phyloP scores from a whole-genome alignment of 345 rosid species.

The Populus euphratica region DNA sequence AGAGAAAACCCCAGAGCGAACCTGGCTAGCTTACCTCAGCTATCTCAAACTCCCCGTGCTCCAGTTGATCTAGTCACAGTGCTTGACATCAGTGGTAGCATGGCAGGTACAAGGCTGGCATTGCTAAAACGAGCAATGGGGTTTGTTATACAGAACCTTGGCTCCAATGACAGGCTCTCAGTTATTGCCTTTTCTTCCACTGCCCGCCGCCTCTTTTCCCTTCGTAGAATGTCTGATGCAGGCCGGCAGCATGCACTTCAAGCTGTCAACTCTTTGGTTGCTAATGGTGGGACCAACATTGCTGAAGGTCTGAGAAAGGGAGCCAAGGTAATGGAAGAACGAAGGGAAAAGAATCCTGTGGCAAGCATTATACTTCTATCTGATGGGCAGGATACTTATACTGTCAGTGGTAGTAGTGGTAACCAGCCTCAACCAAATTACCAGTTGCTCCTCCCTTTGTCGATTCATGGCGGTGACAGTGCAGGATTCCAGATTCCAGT shows the following conservation, averaged over 20 bases:
- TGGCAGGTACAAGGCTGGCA: constrained; percentile 97
- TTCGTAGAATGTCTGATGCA: constrained; percentile 66
- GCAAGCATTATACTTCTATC: constrained; percentile 85
- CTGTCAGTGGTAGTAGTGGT: constrained; percentile 49
- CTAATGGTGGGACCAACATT: constrained; percentile 93
- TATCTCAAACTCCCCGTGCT: constrained; percentile 54
- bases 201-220: constrained; percentile 83
- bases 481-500: constrained; percentile 73
- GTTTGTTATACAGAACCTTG: constrained; percentile 93
- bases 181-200: constrained; percentile 96
- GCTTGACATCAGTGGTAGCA: constrained; percentile 95
- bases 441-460: constrained; percentile 56
- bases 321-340: constrained; percentile 80
- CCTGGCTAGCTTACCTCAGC: constrained; percentile 35
- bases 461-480: constrained; percentile 49
- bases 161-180: constrained; percentile 83
- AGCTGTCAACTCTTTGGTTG: constrained; percentile 84
- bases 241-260: constrained; percentile 83
- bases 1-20: constrained; percentile 31
- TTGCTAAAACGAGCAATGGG: constrained; percentile 98
- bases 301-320: constrained; percentile 95
- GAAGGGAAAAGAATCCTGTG: constrained; percentile 79
- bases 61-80: constrained; percentile 86
- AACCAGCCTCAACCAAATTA: constrained; percentile 59
- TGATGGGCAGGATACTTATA: constrained; percentile 87